These are phyloP conservation scores for Citrullus mucosospermus DNA, from an alignment of 306 rosid genomes.

Conservation along the genomic window DNA sequence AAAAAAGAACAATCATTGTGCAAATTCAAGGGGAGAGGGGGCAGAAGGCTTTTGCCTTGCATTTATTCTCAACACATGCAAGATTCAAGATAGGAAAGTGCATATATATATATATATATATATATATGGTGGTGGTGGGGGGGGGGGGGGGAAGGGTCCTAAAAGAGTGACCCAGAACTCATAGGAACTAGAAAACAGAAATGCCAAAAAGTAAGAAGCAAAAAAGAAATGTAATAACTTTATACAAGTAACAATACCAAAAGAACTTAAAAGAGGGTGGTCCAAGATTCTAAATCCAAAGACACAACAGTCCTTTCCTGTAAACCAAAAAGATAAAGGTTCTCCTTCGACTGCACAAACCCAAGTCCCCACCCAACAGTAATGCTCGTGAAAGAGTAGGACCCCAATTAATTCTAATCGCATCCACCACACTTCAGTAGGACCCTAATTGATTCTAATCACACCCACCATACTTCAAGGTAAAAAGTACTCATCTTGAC, in stretches of 20 bases:
- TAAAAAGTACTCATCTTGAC: background rate
- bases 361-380: conserved; percentile 6
- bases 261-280: background rate
- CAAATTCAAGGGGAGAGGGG: background rate
- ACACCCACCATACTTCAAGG: background rate
- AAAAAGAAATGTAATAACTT: background rate
- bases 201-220: background rate
- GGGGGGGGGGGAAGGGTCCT: background rate
- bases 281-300: conserved; percentile 6
- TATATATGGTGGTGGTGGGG: background rate
- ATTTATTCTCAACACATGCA: background rate
- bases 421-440: background rate
- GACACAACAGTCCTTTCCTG: background rate
- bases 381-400: conserved; percentile 1
- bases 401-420: background rate
- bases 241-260: background rate
- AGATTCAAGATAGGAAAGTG: background rate
- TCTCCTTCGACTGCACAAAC: background rate
- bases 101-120: background rate
- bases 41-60: background rate
- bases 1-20: background rate
- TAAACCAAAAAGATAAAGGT: background rate
- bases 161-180: background rate
- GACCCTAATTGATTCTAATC: background rate
- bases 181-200: background rate